Evolutionary conservation across 805 yeast species (phyloP).

Genomic region (Barnettozyma vustinii): DNA sequence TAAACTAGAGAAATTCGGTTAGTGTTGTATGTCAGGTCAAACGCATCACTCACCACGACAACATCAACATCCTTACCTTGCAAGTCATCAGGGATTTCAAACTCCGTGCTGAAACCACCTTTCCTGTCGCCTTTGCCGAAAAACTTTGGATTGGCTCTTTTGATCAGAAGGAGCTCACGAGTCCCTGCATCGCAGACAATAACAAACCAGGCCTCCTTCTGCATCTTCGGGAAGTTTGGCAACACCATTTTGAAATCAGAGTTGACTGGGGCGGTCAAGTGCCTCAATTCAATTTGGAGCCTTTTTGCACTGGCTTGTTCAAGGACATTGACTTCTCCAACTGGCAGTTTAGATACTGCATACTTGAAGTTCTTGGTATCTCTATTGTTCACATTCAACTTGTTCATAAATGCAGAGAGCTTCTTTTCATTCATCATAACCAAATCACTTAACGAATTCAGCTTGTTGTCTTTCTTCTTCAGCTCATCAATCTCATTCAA

Average conservation of each 20-base stretch:
- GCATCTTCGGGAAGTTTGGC: slow-evolving; percentile 83
- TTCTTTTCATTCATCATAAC: slow-evolving; percentile 32
- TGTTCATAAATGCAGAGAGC: slow-evolving; percentile 27
- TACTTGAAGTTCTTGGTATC: slow-evolving; percentile 43
- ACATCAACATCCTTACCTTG: slow-evolving; percentile 42
- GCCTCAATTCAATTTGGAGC: slow-evolving; percentile 44
- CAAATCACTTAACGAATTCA: slow-evolving; percentile 10
- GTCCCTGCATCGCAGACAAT: slow-evolving; percentile 46
- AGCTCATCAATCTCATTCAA: slow-evolving; percentile 7
- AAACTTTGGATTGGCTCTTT: slow-evolving; percentile 65
- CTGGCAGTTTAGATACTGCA: slow-evolving; percentile 57
- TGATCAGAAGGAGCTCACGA: slow-evolving; percentile 57
- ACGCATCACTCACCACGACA: slow-evolving; percentile 58
- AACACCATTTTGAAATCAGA: slow-evolving; percentile 64
- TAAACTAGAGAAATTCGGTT: not conserved
- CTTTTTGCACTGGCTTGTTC: slow-evolving; percentile 31
- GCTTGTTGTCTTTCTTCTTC: not conserved
- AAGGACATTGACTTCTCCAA: slow-evolving; percentile 38
- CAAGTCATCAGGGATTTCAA: slow-evolving; percentile 46
- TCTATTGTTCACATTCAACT: slow-evolving; percentile 33
- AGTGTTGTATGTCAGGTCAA: slow-evolving; percentile 35
- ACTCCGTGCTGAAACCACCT: slow-evolving; percentile 32
- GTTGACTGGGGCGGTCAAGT: slow-evolving; percentile 41
- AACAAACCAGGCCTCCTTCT: slow-evolving; percentile 90
- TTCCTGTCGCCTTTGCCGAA: slow-evolving; percentile 19